Base-by-base conservation (phyloP, 768 basidiomycete genomes). In the Filobasidium floriforme region DNA sequence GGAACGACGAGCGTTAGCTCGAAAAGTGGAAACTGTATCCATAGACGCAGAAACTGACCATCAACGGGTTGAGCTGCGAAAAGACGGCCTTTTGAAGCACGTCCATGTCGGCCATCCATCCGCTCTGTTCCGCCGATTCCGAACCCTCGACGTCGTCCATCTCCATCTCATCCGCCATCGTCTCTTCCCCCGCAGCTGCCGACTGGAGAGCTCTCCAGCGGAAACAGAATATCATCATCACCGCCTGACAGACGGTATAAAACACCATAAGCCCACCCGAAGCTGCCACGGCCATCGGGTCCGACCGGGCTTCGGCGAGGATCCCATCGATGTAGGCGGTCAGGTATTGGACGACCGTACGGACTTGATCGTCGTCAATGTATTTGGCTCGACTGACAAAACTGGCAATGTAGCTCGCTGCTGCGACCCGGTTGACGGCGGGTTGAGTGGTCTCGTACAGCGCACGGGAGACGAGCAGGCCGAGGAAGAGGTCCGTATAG, bases 181-280 rank as follows among this genome's bases (percentile, higher is more conserved):
- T 54, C 74, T 60, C 62, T 63, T 67, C 69, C 29, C 63, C 84
- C 26, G 82, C 83, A 26, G 82, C n/a, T n/a, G n/a, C 84, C 49
- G 85, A 68, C 6, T 74, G 76, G 41, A 98, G 80, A 70, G 98
- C 96, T 67, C 90, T 81, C 94, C 94, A 98, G 12, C 96, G 82
- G 80, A 98, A 99, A 78, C 96, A 98, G 78, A 99, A 99, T 69
- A 99, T 91, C 69, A 98, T 83, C 76, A 99, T 93, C 11, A 92
- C 85, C 0, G 93, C 88, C 74, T 98, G 96, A 0, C 86, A 80
- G 40, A 94, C 88, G 1, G 93, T 92, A 76, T 97, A 97, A 75
- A 97, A 97, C 22, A 94, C 84, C 29, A 84, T 85, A 7, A 79
- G 70, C 14, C 82, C 82, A 46, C 87, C 87, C 14, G 87, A 82